Conservation (phyloP, 768 basidiomycete genomes). For the Pleurotus giganteus region DNA sequence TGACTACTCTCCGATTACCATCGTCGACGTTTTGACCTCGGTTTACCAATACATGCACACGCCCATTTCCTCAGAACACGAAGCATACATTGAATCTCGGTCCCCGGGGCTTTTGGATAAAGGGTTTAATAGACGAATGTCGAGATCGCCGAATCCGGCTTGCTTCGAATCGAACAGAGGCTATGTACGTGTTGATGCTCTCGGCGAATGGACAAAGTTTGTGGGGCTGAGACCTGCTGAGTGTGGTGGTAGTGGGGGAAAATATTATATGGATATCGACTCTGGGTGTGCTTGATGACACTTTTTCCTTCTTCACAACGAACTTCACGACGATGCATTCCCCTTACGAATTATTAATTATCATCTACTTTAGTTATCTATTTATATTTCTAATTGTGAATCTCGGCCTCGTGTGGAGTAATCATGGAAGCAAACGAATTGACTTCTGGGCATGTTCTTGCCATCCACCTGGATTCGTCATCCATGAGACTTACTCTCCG, state of each 20-base stretch:
- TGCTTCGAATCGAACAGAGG: not conserved
- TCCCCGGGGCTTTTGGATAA: not conserved
- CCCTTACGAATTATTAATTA: too few species aligned
- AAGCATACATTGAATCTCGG: not conserved
- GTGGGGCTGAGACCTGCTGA: not conserved
- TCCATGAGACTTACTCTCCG: too few species aligned
- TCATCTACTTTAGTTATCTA: too few species aligned
- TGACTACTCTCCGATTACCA: not conserved
- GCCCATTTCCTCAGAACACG: not conserved
- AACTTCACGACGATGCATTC: too few species aligned
- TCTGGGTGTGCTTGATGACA: not conserved
- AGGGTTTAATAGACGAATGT: conserved; percentile 2
- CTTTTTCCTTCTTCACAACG: too few species aligned
- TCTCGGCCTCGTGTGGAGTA: too few species aligned
- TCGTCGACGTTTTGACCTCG: not conserved
- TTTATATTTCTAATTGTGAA: too few species aligned
- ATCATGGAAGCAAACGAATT: too few species aligned
- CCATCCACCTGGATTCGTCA: too few species aligned
- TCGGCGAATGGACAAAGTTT: conserved; percentile 4
- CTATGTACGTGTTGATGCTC: conserved; percentile 6
- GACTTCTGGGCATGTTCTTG: too few species aligned
- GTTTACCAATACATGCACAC: conserved; percentile 1
- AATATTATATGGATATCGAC: conserved; percentile 1
- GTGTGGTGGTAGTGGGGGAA: not conserved
- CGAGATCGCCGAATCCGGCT: not conserved